phyloP scores from a whole-genome alignment of 2,329 filamentous ascomycete genomes.

The Tolypocladium endophyticum region DNA sequence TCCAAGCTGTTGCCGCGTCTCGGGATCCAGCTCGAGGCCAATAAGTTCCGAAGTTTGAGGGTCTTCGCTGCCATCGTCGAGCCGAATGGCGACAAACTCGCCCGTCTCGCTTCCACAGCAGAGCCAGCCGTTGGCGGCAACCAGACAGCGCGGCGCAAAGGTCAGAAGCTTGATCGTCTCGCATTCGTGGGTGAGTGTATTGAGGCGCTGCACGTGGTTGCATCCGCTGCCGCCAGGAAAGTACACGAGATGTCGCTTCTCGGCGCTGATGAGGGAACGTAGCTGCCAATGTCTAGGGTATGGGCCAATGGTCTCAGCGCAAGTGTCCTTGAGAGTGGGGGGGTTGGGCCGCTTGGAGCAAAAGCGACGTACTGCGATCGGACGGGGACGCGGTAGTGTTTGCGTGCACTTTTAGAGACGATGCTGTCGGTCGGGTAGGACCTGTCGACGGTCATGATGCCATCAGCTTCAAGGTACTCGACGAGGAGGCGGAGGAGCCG shows the following conservation, averaged over 20 bases:
- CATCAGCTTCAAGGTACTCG: neutral
- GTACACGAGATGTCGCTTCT: conserved; percentile 68
- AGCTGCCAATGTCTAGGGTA: conserved; percentile 68
- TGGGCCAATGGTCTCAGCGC: neutral
- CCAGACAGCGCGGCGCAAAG: conserved; percentile 74
- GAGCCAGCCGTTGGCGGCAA: conserved; percentile 78
- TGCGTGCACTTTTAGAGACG: conserved; percentile 48
- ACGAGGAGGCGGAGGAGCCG: neutral
- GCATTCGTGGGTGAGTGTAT: conserved; percentile 59
- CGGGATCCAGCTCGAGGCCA: conserved; percentile 10
- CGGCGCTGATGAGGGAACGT: conserved; percentile 77
- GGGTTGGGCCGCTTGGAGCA: neutral
- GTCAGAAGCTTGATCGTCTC: conserved; percentile 62
- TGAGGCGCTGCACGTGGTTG: conserved; percentile 53
- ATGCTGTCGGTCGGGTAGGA: conserved; percentile 56
- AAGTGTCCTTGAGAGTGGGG: neutral
- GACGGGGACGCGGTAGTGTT: conserved; percentile 58
- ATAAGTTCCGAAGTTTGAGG: conserved; percentile 11
- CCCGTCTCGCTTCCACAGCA: conserved; percentile 84
- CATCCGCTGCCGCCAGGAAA: conserved; percentile 69
- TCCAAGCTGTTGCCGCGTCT: conserved; percentile 15
- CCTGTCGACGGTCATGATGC: conserved; percentile 25
- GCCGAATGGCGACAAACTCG: conserved; percentile 71
- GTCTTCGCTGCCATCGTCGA: conserved; percentile 31
- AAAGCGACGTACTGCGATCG: conserved; percentile 45